These are phyloP conservation scores for Tricholoma sp. DNA, from an alignment of 768 basidiomycete genomes.

Conservation along the genomic window DNA sequence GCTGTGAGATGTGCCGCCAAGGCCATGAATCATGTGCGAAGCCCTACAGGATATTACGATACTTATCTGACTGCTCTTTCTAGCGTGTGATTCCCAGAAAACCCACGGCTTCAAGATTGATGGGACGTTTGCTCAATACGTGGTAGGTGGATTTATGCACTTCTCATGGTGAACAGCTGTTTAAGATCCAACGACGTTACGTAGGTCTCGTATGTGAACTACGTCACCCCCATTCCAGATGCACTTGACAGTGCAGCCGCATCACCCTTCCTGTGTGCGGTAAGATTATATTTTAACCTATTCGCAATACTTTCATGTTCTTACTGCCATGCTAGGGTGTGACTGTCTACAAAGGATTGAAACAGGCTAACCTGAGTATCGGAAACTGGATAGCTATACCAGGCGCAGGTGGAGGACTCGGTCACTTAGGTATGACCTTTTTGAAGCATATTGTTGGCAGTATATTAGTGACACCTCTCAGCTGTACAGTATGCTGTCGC, in stretches of 20 bases:
- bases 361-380: conserved; percentile 48
- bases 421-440: conserved; percentile 55
- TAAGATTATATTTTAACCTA: conserved; percentile 20
- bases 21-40: conserved; percentile 47
- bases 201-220: conserved; percentile 57
- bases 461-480: conserved; percentile 13
- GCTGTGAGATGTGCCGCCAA: conserved; percentile 68
- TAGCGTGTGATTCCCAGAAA: neutral
- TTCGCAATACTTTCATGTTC: neutral
- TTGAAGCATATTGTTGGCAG: neutral
- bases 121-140: conserved; percentile 69
- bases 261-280: conserved; percentile 70
- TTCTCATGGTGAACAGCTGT: neutral
- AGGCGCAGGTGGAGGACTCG: conserved; percentile 76
- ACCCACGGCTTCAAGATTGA: conserved; percentile 58
- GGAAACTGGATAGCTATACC: conserved; percentile 75
- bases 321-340: conserved; percentile 46
- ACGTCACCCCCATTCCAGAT: conserved; percentile 76
- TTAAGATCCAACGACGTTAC: neutral
- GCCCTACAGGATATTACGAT: neutral
- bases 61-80: neutral
- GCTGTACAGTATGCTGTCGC: conserved; percentile 76
- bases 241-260: conserved; percentile 55
- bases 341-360: conserved; percentile 79
- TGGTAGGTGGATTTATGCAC: conserved; percentile 26